These are phyloP conservation scores for Pichia sp. DNA, from an alignment of 1,139 yeast genomes.

Conservation along the genomic window DNA sequence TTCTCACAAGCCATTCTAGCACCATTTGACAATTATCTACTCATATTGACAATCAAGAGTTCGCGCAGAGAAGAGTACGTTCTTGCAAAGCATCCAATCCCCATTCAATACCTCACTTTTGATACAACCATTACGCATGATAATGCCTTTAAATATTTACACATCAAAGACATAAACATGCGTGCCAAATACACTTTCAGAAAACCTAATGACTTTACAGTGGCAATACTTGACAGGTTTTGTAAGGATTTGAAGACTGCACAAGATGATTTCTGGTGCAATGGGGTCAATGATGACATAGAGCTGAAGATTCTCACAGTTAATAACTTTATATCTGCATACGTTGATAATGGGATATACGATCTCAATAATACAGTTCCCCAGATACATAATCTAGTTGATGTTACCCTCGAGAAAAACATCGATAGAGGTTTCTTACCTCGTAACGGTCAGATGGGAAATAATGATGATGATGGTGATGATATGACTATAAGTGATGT, in stretches of 20 bases:
- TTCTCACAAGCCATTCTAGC: slow-evolving; percentile 18
- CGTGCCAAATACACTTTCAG: slow-evolving; percentile 14
- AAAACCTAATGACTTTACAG: slow-evolving; percentile 17
- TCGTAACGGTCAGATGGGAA: not conserved
- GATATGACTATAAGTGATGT: not conserved
- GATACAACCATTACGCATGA: slow-evolving; percentile 16
- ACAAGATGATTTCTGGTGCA: slow-evolving; percentile 17
- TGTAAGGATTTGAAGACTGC: slow-evolving; percentile 16
- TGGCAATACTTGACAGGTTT: slow-evolving; percentile 20
- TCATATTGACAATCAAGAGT: slow-evolving; percentile 17
- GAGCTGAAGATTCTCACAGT: slow-evolving; percentile 20
- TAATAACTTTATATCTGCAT: slow-evolving; percentile 15
- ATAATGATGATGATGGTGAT: not conserved
- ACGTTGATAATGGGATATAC: slow-evolving; percentile 4
- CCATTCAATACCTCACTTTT: slow-evolving; percentile 22
- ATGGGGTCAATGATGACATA: slow-evolving; percentile 12
- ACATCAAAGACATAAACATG: slow-evolving; percentile 20
- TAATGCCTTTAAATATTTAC: slow-evolving; percentile 13
- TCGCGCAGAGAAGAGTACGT: slow-evolving; percentile 13
- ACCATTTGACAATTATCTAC: slow-evolving; percentile 25
- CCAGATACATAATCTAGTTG: slow-evolving; percentile 2
- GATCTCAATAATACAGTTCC: slow-evolving; percentile 4
- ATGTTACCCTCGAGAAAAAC: not conserved
- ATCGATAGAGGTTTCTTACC: too few relatives aligned
- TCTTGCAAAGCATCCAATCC: slow-evolving; percentile 21